Evolutionary conservation across 176 grass and related monocot genomes (phyloP).

Genomic region (Carex cristatella): DNA sequence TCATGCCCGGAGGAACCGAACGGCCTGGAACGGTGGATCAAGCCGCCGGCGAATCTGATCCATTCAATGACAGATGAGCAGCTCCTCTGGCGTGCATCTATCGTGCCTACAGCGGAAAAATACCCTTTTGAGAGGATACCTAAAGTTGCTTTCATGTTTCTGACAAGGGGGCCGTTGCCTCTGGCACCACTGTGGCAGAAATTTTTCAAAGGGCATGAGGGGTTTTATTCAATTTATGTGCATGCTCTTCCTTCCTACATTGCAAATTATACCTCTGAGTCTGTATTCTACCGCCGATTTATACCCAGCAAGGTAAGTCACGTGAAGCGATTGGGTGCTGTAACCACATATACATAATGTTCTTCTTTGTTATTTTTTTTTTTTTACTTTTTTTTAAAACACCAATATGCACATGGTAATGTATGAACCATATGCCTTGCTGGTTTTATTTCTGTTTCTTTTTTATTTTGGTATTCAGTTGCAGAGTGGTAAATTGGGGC

Average conservation of each 20-base stretch:
- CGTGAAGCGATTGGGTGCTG: neutral
- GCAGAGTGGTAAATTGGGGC: neutral
- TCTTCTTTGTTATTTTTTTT: neutral
- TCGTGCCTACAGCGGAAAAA: constrained; percentile 38
- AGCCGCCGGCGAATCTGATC: constrained; percentile 26
- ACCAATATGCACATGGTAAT: neutral
- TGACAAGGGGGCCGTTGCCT: constrained; percentile 77
- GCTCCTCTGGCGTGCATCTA: constrained; percentile 89
- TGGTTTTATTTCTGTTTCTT: neutral
- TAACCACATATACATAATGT: neutral
- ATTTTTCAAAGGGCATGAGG: constrained; percentile 70
- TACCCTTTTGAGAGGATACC: constrained; percentile 74
- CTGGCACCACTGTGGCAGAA: constrained; percentile 78
- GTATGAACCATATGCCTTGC: neutral
- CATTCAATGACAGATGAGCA: constrained; percentile 83
- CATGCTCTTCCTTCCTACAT: constrained; percentile 66
- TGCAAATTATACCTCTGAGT: constrained; percentile 64
- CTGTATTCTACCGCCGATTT: constrained; percentile 62
- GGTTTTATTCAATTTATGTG: constrained; percentile 75
- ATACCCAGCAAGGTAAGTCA: constrained; percentile 83
- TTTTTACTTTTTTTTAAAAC: neutral
- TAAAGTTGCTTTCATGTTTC: constrained; percentile 94
- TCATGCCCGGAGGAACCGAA: constrained; percentile 42
- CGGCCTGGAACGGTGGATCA: constrained; percentile 60
- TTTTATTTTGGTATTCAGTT: neutral